Percentiles rank a stretch among this genome's conserved stretches.
These are phyloP conservation scores for Rhodotorula sp. DNA, from an alignment of 1,284 basidiomycete genomes.

Conservation along the genomic window DNA sequence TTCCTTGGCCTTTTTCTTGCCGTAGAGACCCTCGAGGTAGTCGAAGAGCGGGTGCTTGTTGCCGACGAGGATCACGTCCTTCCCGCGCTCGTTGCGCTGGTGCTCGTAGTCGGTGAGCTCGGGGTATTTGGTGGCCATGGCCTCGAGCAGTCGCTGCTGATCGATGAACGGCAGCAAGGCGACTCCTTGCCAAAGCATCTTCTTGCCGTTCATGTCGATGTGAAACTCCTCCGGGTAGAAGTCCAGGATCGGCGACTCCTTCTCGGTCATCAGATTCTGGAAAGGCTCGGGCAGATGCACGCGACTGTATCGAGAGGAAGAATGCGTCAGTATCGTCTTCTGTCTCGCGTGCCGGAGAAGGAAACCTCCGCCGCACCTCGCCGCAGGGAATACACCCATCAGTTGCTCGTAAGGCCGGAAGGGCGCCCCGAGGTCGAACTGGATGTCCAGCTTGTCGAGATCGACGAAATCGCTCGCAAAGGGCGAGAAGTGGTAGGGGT, in stretches of 20 bases:
- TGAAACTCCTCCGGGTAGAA: constrained; percentile 84
- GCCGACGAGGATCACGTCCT: constrained; percentile 79
- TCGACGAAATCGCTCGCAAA: constrained; percentile 94
- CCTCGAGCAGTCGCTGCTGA: constrained; percentile 73
- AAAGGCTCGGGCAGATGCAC: constrained; percentile 82
- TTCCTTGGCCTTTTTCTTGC: constrained; percentile 73
- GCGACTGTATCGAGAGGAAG: constrained; percentile 58
- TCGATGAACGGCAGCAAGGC: constrained; percentile 96
- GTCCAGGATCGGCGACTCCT: constrained; percentile 89
- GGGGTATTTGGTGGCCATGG: constrained; percentile 73
- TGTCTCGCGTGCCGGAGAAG: background rate
- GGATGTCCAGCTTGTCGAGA: constrained; percentile 71
- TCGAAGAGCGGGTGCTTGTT: constrained; percentile 83
- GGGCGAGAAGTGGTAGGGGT: constrained; percentile 97
- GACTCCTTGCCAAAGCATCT: constrained; percentile 99
- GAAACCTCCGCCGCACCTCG: constrained; percentile 60
- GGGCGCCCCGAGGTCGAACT: constrained; percentile 74
- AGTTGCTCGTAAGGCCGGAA: constrained; percentile 98
- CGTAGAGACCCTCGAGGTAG: constrained; percentile 82
- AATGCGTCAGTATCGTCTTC: background rate
- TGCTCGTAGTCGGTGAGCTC: constrained; percentile 78
- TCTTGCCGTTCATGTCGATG: constrained; percentile 99
- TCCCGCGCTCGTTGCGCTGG: constrained; percentile 80
- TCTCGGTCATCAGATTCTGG: constrained; percentile 83
- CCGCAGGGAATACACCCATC: constrained; percentile 96